Conservation (phyloP, 805 yeast species). For the Kluyveromyces dobzhanskii region DNA sequence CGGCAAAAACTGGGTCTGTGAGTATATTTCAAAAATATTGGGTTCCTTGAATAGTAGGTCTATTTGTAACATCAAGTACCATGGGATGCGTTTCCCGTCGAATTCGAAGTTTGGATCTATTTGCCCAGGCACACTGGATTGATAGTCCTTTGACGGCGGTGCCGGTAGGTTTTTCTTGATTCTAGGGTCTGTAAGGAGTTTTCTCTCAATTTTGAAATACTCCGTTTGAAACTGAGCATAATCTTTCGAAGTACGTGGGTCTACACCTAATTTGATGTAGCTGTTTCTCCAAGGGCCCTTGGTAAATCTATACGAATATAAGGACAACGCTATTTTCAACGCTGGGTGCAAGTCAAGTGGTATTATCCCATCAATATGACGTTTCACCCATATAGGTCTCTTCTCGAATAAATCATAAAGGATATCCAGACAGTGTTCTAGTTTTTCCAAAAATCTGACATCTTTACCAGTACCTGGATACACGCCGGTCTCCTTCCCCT, state of each 20-base stretch:
- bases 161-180: constrained; percentile 25
- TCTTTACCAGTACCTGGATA: constrained; percentile 30
- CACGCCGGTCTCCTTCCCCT: constrained; percentile 24
- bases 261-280: constrained; percentile 67
- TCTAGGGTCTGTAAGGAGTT: constrained; percentile 16
- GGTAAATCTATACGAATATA: constrained; percentile 69
- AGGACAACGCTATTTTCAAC: constrained; percentile 73
- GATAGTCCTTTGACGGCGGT: constrained; percentile 27
- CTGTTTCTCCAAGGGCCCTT: constrained; percentile 96
- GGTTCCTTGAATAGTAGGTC: constrained; percentile 66
- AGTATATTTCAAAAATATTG: constrained; percentile 40
- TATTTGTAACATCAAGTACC: constrained; percentile 64
- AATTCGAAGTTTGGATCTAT: constrained; percentile 49
- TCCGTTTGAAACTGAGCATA: constrained; percentile 75
- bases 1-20: constrained; percentile 46
- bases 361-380: constrained; percentile 51
- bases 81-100: constrained; percentile 63
- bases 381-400: constrained; percentile 82
- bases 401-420: constrained; percentile 43
- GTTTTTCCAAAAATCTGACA: constrained; percentile 25
- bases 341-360: constrained; percentile 36
- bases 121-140: constrained; percentile 26
- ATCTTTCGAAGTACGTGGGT: constrained; percentile 51
- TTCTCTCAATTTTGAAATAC: constrained; percentile 45
- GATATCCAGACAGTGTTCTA: constrained; percentile 22